Base-by-base conservation (phyloP, 139 green algal species). In the Trebouxia sp. region DNA sequence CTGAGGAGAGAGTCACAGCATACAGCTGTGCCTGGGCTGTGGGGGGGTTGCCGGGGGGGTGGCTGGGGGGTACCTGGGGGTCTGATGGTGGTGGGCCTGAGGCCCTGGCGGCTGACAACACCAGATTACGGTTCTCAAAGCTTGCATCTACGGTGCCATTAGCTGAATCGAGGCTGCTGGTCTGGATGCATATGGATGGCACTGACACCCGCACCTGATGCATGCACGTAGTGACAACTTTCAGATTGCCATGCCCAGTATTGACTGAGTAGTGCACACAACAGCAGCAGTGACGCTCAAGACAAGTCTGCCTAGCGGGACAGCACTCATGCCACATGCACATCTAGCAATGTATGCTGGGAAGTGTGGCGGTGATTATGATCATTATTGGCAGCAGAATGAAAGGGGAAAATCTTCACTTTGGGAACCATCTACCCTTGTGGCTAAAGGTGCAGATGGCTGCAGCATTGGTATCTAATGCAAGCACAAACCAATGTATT, bases 41-140 rank as follows among this genome's bases (percentile, higher is more conserved):
- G 62, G 9, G 1, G n/a, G n/a, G n/a, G n/a, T n/a, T 42, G 62
- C 62, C 62, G 43, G 62, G 35, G 62, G 62, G 35, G 10, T 72
- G 62, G 62, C 62, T 72, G 62, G 62, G 42, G 62, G 62, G 62
- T 26, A 35, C 62, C 24, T 45, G 32, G 62, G 32, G 62, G 62
- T 72, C 62, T 26, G 11, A 5, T 41, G 15, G 11, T 5, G 32
- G 35, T 11, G 62, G 32, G 20, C 32, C 32, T 24, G 32, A 30
- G 3, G 62, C 62, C 3, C 35, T 35, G 42, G 32, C 32, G 43
- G 62, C 62, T 41, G 62, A 45, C 32, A 72, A 15, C 15, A 45
- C 11, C 32, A 72, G 32, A 3, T 72, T 72, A 22, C 62, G 62
- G 35, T 43, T 72, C 35, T 72, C 62, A 0, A 72, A 26, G 20